Conservation (phyloP, 495 filamentous ascomycete species). For the Aspergillus conjunctus region DNA sequence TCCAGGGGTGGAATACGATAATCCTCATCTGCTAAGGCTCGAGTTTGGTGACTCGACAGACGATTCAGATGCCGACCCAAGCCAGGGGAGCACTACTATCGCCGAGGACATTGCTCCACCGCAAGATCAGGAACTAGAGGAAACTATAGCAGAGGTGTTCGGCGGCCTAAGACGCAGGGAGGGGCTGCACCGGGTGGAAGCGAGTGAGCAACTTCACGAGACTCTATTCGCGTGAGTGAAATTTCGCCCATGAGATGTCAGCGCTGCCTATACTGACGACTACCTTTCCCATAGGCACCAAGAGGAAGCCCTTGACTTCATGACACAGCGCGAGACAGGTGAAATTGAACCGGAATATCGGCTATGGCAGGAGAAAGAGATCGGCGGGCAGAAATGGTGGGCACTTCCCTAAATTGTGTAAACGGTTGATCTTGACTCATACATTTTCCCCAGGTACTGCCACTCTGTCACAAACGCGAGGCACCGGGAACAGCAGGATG, state of each 20-base stretch:
- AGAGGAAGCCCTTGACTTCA: constrained; percentile 9
- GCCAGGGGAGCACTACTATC: background rate
- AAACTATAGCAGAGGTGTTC: constrained; percentile 12
- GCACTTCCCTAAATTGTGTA: background rate
- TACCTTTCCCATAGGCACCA: constrained; percentile 6
- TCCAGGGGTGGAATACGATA: background rate
- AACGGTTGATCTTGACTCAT: background rate
- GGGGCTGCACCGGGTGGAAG: background rate
- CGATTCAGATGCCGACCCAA: background rate
- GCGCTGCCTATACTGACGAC: background rate
- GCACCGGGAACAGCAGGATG: background rate
- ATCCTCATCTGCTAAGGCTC: constrained; percentile 9
- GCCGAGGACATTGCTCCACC: background rate
- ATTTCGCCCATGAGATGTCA: no score
- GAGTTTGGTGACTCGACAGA: background rate
- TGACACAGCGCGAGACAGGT: constrained; percentile 12
- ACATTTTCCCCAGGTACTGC: constrained; percentile 1
- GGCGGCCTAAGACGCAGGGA: background rate
- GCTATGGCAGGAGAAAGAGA: background rate
- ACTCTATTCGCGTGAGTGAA: constrained; percentile 11
- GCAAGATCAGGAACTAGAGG: constrained; percentile 3
- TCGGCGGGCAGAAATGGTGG: background rate
- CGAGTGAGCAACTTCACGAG: constrained; percentile 3
- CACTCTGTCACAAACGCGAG: constrained; percentile 7
- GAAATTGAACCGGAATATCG: constrained; percentile 5